Conservation (phyloP, 352 stramenopile genomes). For the Pythium guiyangense region DNA sequence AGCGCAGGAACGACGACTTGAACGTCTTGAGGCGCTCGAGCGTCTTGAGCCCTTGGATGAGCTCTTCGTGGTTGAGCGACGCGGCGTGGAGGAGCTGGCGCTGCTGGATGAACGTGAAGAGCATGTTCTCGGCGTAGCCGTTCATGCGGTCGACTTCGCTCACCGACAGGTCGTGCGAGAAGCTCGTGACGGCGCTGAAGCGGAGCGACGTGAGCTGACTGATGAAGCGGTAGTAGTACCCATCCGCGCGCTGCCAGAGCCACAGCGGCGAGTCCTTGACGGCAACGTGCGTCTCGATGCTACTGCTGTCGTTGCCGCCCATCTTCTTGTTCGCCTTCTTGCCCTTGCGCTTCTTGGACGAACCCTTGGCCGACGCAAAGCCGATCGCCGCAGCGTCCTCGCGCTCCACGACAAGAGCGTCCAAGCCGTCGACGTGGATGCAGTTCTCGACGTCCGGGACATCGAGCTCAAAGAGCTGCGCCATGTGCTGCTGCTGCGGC, state of each 20-base stretch:
- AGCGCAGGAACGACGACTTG: conserved; percentile 17
- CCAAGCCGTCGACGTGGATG: conserved; percentile 63
- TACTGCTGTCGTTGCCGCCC: neutral
- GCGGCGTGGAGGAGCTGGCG: conserved; percentile 70
- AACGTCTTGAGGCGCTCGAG: conserved; percentile 48
- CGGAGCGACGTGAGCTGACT: conserved; percentile 73
- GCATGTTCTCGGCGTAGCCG: conserved; percentile 89
- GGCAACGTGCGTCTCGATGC: conserved; percentile 8
- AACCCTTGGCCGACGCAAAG: conserved; percentile 14
- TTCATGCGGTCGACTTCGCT: conserved; percentile 85
- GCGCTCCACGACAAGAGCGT: conserved; percentile 29
- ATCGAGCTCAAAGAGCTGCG: conserved; percentile 80
- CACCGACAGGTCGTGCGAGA: conserved; percentile 81
- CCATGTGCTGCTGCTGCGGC: conserved; percentile 68
- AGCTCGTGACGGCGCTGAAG: conserved; percentile 74
- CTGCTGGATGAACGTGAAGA: conserved; percentile 85
- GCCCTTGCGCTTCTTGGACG: conserved; percentile 21
- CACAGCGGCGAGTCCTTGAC: conserved; percentile 65
- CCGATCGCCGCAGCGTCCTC: conserved; percentile 9
- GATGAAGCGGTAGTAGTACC: conserved; percentile 89
- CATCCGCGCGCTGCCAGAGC: conserved; percentile 82
- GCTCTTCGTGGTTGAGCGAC: conserved; percentile 64
- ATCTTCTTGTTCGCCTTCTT: conserved; percentile 28
- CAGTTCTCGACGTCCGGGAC: conserved; percentile 81
- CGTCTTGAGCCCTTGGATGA: conserved; percentile 47